Evolutionary conservation across 345 rosid species (phyloP).

Genomic region (Brassica rapa): DNA sequence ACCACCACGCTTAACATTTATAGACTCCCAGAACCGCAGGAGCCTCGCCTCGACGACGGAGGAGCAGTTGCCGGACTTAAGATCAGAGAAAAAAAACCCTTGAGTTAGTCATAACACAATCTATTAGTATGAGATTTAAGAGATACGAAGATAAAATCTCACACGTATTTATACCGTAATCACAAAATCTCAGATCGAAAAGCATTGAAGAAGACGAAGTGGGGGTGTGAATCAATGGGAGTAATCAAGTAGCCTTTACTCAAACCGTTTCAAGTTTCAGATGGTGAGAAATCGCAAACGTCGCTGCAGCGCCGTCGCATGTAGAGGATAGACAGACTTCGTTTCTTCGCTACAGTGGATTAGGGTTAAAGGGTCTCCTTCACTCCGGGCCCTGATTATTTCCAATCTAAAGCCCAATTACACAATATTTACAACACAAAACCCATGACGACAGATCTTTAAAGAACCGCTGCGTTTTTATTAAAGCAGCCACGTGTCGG

Average conservation of each 20-base stretch:
- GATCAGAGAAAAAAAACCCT: not conserved
- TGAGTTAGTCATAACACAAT: not conserved
- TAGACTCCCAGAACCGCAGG: not conserved
- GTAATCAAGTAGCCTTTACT: not conserved
- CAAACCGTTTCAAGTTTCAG: not conserved
- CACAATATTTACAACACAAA: too few relatives aligned
- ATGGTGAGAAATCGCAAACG: not conserved
- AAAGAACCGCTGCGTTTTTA: too few relatives aligned
- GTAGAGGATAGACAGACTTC: too few relatives aligned
- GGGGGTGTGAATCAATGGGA: not conserved
- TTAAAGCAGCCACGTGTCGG: too few relatives aligned
- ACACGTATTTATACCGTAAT: not conserved
- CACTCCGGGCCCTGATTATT: too few relatives aligned
- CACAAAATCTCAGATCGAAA: not conserved
- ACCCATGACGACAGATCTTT: too few relatives aligned
- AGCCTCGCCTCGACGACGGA: not conserved
- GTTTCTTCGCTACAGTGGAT: too few relatives aligned
- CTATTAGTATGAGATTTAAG: not conserved
- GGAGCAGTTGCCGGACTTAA: not conserved
- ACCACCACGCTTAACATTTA: too few relatives aligned
- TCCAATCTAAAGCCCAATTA: too few relatives aligned
- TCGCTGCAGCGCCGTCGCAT: too few relatives aligned
- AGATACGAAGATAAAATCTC: not conserved
- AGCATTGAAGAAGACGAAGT: not conserved
- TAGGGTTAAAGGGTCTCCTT: too few relatives aligned